Evolutionary conservation across 441 rosid genomes (phyloP).

Genomic region (Bruguiera hainesii): DNA sequence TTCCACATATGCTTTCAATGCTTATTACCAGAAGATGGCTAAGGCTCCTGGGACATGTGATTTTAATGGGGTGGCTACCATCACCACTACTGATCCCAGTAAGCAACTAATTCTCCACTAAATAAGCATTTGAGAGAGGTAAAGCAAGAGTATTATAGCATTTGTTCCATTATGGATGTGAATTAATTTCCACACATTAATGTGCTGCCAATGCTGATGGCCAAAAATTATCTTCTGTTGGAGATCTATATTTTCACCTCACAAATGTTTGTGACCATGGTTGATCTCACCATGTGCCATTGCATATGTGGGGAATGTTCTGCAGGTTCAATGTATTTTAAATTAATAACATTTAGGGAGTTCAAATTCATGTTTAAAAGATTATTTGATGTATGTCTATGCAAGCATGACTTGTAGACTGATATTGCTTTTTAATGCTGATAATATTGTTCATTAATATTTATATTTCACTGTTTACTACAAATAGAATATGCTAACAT

Average conservation of each 20-base stretch:
- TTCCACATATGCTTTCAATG: constrained; percentile 78
- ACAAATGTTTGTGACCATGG: no score
- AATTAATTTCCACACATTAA: neutral
- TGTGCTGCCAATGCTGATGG: no score
- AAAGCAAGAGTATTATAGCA: neutral
- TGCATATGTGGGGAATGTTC: neutral
- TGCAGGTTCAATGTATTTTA: neutral
- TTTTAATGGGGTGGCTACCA: constrained; percentile 82
- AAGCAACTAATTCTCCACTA: constrained; percentile 20
- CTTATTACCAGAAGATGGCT: constrained; percentile 71
- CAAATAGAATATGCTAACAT: neutral
- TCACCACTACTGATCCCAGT: constrained; percentile 92
- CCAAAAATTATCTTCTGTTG: neutral
- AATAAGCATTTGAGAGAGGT: neutral
- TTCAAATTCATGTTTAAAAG: neutral
- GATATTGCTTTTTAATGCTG: neutral
- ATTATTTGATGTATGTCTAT: neutral
- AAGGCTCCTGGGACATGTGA: constrained; percentile 83
- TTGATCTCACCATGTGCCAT: no score
- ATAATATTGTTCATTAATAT: neutral
- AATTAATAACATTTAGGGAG: no score
- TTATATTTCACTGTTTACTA: neutral
- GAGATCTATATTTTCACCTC: neutral
- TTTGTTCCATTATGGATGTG: neutral
- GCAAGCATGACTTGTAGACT: neutral